Conservation (phyloP, 306 rosid species). For the Rosa rugosa region DNA sequence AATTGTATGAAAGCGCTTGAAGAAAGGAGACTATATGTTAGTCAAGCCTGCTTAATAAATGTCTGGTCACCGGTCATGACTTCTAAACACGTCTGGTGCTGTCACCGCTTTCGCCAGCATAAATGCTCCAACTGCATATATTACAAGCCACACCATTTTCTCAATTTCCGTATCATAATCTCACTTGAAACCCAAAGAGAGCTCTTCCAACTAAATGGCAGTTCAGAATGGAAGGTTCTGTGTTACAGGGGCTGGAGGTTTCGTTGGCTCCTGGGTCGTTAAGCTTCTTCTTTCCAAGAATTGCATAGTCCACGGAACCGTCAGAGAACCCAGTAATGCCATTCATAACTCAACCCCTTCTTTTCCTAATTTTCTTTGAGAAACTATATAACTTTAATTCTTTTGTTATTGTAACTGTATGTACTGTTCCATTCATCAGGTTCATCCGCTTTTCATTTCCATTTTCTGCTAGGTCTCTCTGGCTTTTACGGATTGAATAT, state of each 20-base stretch:
- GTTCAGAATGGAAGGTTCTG: constrained; percentile 31
- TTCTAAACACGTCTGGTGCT: no score
- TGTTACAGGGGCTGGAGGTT: constrained; percentile 81
- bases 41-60: no score
- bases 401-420: not conserved
- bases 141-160: no score
- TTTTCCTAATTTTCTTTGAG: not conserved
- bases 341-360: not conserved
- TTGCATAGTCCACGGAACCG: constrained; percentile 64
- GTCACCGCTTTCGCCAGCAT: no score
- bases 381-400: not conserved
- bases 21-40: no score
- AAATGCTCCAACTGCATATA: no score
- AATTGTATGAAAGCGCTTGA: no score
- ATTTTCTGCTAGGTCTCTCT: not conserved
- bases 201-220: no score
- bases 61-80: no score
- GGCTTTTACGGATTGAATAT: not conserved
- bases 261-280: constrained; percentile 65
- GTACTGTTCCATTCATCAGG: no score
- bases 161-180: no score
- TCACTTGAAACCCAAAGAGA: no score
- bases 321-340: constrained; percentile 52
- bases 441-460: not conserved
- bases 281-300: constrained; percentile 67